Evolutionary conservation across 108 stramenopile species (phyloP).

Genomic region (Fistulifera pelliculosa): DNA sequence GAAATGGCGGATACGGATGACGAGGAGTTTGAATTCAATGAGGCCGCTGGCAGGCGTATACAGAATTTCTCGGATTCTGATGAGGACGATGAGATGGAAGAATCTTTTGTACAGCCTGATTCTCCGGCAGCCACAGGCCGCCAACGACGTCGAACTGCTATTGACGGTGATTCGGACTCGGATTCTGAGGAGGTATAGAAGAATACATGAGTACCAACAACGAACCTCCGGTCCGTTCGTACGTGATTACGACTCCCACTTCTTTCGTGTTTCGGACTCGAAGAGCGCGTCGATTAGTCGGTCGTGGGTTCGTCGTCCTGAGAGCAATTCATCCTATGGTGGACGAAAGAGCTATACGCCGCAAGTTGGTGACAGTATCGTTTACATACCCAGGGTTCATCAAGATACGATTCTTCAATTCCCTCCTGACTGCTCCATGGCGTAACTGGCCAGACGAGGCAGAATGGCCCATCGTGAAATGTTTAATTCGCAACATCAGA

Average conservation of each 20-base stretch:
- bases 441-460: slow-evolving; percentile 59
- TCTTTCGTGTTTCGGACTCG: slow-evolving; percentile 40
- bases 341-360: slow-evolving; percentile 61
- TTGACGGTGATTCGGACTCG: slow-evolving; percentile 9
- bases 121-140: background rate
- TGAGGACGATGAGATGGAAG: slow-evolving; percentile 20
- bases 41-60: slow-evolving; percentile 7
- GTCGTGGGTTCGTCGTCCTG: slow-evolving; percentile 53
- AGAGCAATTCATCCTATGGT: slow-evolving; percentile 36
- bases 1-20: slow-evolving; percentile 48
- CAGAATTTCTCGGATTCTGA: background rate
- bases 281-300: slow-evolving; percentile 22
- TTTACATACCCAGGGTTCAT: slow-evolving; percentile 82
- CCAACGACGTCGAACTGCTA: slow-evolving; percentile 6
- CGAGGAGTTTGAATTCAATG: slow-evolving; percentile 40
- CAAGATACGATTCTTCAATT: slow-evolving; percentile 49
- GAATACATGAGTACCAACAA: slow-evolving; percentile 64
- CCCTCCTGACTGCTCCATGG: slow-evolving; percentile 64
- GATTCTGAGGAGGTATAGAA: slow-evolving; percentile 6
- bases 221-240: slow-evolving; percentile 53
- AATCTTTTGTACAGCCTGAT: background rate
- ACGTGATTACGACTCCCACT: slow-evolving; percentile 59
- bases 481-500: slow-evolving; percentile 52
- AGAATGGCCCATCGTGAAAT: slow-evolving; percentile 71
- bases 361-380: slow-evolving; percentile 81